These are phyloP conservation scores for Platanus orientalis DNA, from an alignment of 164 flowering plant species.

Conservation along the genomic window DNA sequence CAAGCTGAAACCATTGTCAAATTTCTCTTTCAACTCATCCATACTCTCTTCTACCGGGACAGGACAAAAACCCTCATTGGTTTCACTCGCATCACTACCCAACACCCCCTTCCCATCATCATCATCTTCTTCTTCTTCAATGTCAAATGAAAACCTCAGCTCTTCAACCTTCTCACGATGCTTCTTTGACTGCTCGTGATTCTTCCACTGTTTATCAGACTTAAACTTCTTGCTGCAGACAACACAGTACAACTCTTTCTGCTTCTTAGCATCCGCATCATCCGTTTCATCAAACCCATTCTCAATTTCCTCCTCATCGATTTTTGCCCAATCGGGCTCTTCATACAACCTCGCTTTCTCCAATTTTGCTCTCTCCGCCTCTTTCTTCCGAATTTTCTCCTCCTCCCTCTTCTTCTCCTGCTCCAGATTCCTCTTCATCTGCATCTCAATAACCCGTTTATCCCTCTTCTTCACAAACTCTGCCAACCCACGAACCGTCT, in stretches of 20 bases:
- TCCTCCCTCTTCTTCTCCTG: conserved; percentile 59
- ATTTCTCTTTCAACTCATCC: conserved; percentile 36
- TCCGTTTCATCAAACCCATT: conserved; percentile 31
- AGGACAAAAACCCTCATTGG: conserved; percentile 11
- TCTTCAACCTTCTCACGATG: conserved; percentile 81
- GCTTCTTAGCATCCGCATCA: conserved; percentile 30
- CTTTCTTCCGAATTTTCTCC: conserved; percentile 56
- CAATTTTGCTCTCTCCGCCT: conserved; percentile 54
- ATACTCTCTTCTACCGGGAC: conserved; percentile 23
- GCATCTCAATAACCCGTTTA: conserved; percentile 86
- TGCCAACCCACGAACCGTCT: conserved; percentile 80
- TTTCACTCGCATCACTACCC: conserved; percentile 14
- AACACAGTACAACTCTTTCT: conserved; percentile 72
- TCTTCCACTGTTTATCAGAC: conserved; percentile 97
- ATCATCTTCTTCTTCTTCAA: conserved; percentile 16
- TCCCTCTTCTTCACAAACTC: conserved; percentile 96
- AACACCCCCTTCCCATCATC: conserved; percentile 11
- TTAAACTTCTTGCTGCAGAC: conserved; percentile 90
- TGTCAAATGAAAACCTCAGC: conserved; percentile 39
- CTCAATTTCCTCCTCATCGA: conserved; percentile 40
- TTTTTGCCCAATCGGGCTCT: conserved; percentile 87
- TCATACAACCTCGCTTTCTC: conserved; percentile 58
- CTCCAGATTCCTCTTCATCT: conserved; percentile 59
- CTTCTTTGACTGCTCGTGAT: conserved; percentile 97
- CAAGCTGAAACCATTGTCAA: conserved; percentile 30